phyloP scores from a whole-genome alignment of 208 protist genomes.

The Jaenimonas drosophilae region DNA sequence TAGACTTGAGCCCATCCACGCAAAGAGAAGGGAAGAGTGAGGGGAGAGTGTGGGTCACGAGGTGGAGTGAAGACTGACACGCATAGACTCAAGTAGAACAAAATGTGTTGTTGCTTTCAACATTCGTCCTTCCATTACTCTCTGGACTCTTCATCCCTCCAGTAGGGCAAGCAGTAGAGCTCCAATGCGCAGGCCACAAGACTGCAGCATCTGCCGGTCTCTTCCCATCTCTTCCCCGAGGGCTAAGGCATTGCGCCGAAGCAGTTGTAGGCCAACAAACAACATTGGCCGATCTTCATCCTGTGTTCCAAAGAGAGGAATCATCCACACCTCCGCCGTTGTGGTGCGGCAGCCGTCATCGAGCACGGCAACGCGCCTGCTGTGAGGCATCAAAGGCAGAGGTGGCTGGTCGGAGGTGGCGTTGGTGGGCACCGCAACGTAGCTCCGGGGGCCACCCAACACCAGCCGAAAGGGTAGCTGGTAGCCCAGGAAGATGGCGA shows the following conservation, averaged over 20 bases:
- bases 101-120: no score
- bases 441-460: conserved; percentile 28
- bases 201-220: conserved; percentile 14
- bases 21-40: no score
- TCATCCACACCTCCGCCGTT: conserved; percentile 22
- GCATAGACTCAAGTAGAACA: no score
- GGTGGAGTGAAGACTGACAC: no score
- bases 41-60: no score
- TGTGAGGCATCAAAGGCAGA: neutral
- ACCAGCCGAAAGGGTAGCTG: conserved; percentile 46
- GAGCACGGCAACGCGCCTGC: no score
- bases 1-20: no score
- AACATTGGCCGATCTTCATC: conserved; percentile 33
- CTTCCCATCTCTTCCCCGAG: conserved; percentile 37
- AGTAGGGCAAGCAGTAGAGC: conserved; percentile 28
- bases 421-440: conserved; percentile 13
- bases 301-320: conserved; percentile 24
- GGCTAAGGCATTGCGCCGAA: conserved; percentile 18
- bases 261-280: conserved; percentile 28
- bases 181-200: conserved; percentile 24
- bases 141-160: conserved; percentile 2
- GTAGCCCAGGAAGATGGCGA: conserved; percentile 43
- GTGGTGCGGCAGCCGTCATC: no score
- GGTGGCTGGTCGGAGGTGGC: neutral
- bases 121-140: neutral